A percentile compares a stretch with the other conserved stretches of the same genome.
phyloP scores from a whole-genome alignment of 164 flowering plant species.

The Magnolia sinica region DNA sequence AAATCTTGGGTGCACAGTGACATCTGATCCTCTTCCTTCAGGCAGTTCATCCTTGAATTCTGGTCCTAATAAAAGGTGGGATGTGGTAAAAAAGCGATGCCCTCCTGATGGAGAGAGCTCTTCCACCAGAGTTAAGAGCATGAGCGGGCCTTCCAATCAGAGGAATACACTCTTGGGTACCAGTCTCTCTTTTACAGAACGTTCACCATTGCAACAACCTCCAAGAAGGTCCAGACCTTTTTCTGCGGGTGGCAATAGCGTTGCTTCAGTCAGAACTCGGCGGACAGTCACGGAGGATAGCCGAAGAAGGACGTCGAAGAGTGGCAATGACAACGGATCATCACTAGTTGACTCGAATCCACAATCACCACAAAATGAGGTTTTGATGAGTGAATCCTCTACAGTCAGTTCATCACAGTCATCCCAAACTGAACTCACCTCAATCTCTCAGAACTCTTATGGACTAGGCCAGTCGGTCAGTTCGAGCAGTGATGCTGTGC shows the following conservation, averaged over 20 bases:
- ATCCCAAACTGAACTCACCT: slow-evolving; percentile 24
- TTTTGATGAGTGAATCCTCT: slow-evolving; percentile 15
- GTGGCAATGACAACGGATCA: slow-evolving; percentile 26
- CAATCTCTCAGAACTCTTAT: slow-evolving; percentile 19
- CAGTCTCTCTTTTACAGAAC: slow-evolving; percentile 35
- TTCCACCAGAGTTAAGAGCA: slow-evolving; percentile 46
- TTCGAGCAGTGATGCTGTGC: slow-evolving; percentile 34
- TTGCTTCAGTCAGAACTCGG: slow-evolving; percentile 46
- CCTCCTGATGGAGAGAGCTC: slow-evolving; percentile 53
- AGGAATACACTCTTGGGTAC: slow-evolving; percentile 9
- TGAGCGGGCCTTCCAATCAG: slow-evolving; percentile 27
- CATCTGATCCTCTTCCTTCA: slow-evolving; percentile 49
- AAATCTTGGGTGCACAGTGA: slow-evolving; percentile 48
- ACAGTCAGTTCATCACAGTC: slow-evolving; percentile 26
- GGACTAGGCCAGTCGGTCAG: slow-evolving; percentile 18
- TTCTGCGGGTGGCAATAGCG: slow-evolving; percentile 24
- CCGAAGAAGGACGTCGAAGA: slow-evolving; percentile 36
- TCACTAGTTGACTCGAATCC: slow-evolving; percentile 21
- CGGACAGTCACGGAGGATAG: slow-evolving; percentile 32
- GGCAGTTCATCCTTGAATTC: slow-evolving; percentile 42
- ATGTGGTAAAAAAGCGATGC: slow-evolving; percentile 33
- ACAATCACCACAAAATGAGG: slow-evolving; percentile 26
- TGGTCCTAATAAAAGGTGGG: slow-evolving; percentile 29
- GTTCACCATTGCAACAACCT: slow-evolving; percentile 21
- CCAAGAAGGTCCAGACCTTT: slow-evolving; percentile 40